A percentile compares a stretch with the other conserved stretches of the same genome.
These are phyloP conservation scores for Ophiosphaerella herpotricha DNA, from an alignment of 2,329 filamentous ascomycete genomes.

Conservation along the genomic window DNA sequence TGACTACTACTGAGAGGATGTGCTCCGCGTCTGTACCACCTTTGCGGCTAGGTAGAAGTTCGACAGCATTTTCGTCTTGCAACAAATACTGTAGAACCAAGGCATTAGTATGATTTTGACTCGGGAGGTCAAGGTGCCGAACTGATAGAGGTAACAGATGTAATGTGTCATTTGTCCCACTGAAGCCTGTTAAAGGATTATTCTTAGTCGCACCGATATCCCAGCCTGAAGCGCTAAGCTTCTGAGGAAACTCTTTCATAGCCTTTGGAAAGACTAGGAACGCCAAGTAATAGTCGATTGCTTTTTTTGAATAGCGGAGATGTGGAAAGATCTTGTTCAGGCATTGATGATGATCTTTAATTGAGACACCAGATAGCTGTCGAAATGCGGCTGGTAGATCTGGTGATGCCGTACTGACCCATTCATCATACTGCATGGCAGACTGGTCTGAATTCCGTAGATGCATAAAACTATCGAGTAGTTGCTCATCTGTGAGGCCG, in stretches of 20 bases:
- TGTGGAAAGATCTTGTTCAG: constrained; percentile 56
- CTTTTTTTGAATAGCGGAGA: constrained; percentile 57
- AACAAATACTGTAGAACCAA: constrained; percentile 66
- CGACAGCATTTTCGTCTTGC: constrained; percentile 43
- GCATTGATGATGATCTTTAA: constrained; percentile 58
- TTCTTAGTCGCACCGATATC: constrained; percentile 59
- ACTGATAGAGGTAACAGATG: constrained; percentile 63
- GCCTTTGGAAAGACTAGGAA: constrained; percentile 65
- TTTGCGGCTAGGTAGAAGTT: constrained; percentile 24
- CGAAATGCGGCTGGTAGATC: constrained; percentile 46
- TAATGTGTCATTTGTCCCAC: constrained; percentile 69
- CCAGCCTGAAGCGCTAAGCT: constrained; percentile 70
- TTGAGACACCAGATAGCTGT: constrained; percentile 30
- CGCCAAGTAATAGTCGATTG: constrained; percentile 67
- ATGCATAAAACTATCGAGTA: constrained; percentile 54
- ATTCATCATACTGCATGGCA: constrained; percentile 56
- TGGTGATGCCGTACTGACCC: constrained; percentile 46
- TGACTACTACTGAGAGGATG: constrained; percentile 54
- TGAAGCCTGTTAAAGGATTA: constrained; percentile 67
- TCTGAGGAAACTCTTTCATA: constrained; percentile 65
- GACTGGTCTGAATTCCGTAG: constrained; percentile 60
- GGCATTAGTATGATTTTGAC: constrained; percentile 69
- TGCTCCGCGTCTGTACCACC: constrained; percentile 38
- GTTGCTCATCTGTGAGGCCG: constrained; percentile 58
- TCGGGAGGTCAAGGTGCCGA: constrained; percentile 58